Conservation (phyloP, 345 rosid genomes). For the Schrenkiella parvula region DNA sequence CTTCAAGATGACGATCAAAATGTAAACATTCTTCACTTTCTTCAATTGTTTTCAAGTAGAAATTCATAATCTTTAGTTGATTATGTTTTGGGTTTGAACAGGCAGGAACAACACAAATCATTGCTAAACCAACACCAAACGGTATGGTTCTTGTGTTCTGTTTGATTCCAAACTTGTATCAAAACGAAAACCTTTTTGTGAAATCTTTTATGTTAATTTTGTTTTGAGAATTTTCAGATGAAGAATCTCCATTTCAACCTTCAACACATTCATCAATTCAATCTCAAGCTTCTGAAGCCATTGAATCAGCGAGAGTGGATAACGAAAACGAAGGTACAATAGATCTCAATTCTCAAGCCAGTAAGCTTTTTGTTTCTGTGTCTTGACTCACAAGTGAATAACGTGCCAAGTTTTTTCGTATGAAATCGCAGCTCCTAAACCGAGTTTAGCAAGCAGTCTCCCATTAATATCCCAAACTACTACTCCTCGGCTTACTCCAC, state of each 20-base stretch:
- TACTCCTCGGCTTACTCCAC: constrained; percentile 83
- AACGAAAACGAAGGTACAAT: constrained; percentile 47
- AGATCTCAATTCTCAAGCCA: background rate
- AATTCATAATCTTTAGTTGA: background rate
- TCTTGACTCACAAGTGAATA: background rate
- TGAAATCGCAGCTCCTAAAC: constrained; percentile 40
- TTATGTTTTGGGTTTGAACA: constrained; percentile 23
- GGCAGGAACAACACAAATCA: constrained; percentile 53
- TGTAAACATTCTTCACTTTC: constrained; percentile 8
- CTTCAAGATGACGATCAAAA: constrained; percentile 80
- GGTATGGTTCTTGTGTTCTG: constrained; percentile 16
- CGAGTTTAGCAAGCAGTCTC: constrained; percentile 38
- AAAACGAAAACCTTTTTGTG: background rate
- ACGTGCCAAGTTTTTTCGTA: background rate
- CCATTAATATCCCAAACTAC: constrained; percentile 58
- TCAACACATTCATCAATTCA: constrained; percentile 50
- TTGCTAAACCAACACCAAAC: constrained; percentile 76
- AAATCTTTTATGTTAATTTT: background rate
- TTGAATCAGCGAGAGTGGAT: constrained; percentile 45
- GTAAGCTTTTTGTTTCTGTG: background rate
- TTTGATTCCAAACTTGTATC: background rate
- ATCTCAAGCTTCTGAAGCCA: constrained; percentile 51
- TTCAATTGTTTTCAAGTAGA: background rate
- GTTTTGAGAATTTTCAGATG: constrained; percentile 42
- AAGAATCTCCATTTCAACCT: constrained; percentile 45